Evolutionary conservation across 2,329 filamentous ascomycete genomes (phyloP), one percentile per base, ranked within the genome.

Genomic region (Paraphaeosphaeria minitans): DNA sequence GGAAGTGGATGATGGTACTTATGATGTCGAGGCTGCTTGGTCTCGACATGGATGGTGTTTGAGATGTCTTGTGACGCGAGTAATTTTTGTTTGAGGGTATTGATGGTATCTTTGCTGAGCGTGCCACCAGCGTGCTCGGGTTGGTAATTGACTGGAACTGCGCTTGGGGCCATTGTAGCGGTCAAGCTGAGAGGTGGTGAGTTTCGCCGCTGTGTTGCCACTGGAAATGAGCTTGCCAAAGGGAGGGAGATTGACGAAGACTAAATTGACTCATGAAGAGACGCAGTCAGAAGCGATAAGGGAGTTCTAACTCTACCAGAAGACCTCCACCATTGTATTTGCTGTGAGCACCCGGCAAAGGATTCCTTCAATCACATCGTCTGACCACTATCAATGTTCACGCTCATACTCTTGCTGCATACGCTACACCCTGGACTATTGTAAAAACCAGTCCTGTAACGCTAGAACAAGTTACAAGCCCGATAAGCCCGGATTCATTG

Each of bases 21-120:
- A 56, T 56, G 9, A 46, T 51, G 37, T 56, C 46, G 47, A 50
- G 54, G 54, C 14, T 29, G 41, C 37, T 51, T 51, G 9, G 33
- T 19, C 10, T n/a, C 19, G 21, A 14, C 14, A 3, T 29, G n/a
- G 35, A 2, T 27, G 14, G 10, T 27, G 43, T 22, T 27, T 39
- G 8, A 19, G 4, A 16, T 51, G 10, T 9, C 29, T 31, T 31
- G 29, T 31, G 29, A 31, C 4, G 29, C 19, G 21, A 41, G 1
- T 2, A 16, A 2, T 39, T 39, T 41, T 8, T 35, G 19, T 13
- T 51, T 51, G 21, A 41, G 21, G 7, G 33, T 2, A 13, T n/a
- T 41, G 4, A 49, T 22, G 33, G 24, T 3, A n/a, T 13, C 22
- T 10, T 39, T 41, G 24, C 35, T 35, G 19, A 2, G 3, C 10